Percentiles rank a stretch among this genome's conserved stretches.
Evolutionary conservation across 768 basidiomycete species (phyloP).

Genomic region (Termitomyces bulborhizus): DNA sequence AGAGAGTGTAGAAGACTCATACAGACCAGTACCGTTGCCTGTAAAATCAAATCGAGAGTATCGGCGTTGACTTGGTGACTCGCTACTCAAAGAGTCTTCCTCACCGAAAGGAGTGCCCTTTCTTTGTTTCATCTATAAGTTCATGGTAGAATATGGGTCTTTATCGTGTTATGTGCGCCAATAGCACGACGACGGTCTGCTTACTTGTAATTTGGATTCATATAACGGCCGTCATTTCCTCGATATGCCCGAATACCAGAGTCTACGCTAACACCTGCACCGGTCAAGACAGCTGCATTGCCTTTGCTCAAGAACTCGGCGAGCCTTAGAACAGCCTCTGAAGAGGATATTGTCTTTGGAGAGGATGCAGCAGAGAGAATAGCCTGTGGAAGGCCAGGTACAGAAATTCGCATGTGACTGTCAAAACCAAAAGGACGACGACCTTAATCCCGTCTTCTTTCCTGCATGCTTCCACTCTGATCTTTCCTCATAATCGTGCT

Average conservation of each 20-base stretch:
- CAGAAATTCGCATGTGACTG: slow-evolving; percentile 70
- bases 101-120: slow-evolving; percentile 68
- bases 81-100: slow-evolving; percentile 6
- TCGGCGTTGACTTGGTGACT: background rate
- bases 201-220: slow-evolving; percentile 88
- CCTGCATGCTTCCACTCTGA: slow-evolving; percentile 8
- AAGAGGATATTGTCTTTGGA: slow-evolving; percentile 31
- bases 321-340: slow-evolving; percentile 55
- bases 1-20: slow-evolving; percentile 13
- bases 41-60: background rate
- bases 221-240: slow-evolving; percentile 78
- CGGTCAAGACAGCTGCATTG: slow-evolving; percentile 73
- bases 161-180: slow-evolving; percentile 2
- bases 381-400: slow-evolving; percentile 66
- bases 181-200: slow-evolving; percentile 12
- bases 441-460: slow-evolving; percentile 5
- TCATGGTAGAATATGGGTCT: slow-evolving; percentile 81
- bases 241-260: slow-evolving; percentile 94
- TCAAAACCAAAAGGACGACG: slow-evolving; percentile 17
- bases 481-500: background rate
- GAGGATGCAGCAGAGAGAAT: slow-evolving; percentile 40
- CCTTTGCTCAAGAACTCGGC: slow-evolving; percentile 62
- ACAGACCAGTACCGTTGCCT: slow-evolving; percentile 81
- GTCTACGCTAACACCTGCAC: slow-evolving; percentile 94
- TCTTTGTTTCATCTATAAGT: slow-evolving; percentile 63